These are phyloP conservation scores for Emergomyces africanus DNA, from an alignment of 2,329 filamentous ascomycete genomes.

Conservation along the genomic window DNA sequence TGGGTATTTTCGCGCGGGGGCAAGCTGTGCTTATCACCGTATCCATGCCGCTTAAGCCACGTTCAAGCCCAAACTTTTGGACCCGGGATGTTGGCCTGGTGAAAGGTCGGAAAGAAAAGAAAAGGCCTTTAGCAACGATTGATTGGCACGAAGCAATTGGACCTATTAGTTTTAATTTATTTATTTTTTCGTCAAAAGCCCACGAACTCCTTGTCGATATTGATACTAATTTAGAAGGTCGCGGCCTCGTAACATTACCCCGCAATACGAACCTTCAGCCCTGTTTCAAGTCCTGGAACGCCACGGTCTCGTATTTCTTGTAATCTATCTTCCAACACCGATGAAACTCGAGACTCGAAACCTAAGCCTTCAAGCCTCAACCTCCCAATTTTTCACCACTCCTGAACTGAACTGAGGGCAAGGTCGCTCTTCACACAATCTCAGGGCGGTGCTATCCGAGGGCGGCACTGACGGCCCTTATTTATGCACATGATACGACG, in stretches of 20 bases:
- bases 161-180: background rate
- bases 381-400: background rate
- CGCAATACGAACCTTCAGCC: background rate
- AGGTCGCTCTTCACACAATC: background rate
- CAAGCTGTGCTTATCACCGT: background rate
- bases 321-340: background rate
- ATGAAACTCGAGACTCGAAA: background rate
- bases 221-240: background rate
- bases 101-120: background rate
- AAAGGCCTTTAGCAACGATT: background rate
- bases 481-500: conserved; percentile 2
- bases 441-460: background rate
- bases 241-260: background rate
- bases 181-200: background rate
- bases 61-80: background rate
- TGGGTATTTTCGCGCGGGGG: background rate
- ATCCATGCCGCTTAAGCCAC: background rate
- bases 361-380: background rate
- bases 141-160: background rate
- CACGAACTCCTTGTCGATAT: background rate
- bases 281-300: background rate
- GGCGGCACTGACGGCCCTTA: background rate
- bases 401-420: background rate
- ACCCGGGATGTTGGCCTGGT: background rate
- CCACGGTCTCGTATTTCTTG: background rate